Evolutionary conservation across 495 filamentous ascomycete genomes (phyloP), one percentile per base, ranked within the genome.

Genomic region (Oidiodendron maius): DNA sequence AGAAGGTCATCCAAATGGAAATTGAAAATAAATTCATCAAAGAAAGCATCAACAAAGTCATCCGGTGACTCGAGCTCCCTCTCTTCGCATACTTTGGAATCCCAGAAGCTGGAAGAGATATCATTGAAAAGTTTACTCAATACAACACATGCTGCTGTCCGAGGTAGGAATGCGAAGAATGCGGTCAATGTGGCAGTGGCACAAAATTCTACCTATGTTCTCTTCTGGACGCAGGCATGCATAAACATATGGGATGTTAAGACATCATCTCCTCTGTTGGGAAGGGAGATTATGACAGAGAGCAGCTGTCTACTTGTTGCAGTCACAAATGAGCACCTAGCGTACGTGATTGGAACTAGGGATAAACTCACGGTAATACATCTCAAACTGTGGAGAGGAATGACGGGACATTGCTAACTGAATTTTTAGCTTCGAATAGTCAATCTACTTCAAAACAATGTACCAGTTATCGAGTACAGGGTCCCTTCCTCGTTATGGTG

Each of bases 161-260:
- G 53, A 37, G 54, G 55, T 11, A 68, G 61, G 48, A 44, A 25
- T 2, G 40, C 50, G 6, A 65, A 62, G 40, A 61, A 50, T 30
- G 55, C 64, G 12, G 12, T 30, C 18, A 63, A 64, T 40, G 61
- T 65, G 9, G 30, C 38, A 15, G 48, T 68, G 0, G 64, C 65
- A 1, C 61, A 66, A 36, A 68, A 59, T 52, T 63, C 65, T 12
- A 50, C 61, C 1, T 59, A 64, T 17, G 61, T 58, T 40, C 55
- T 68, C 3, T 68, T 66, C 24, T 68, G 65, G 65, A 62, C 58
- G 1, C 63, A 68, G 47, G 34, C 58, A 21, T 25, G 51, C 13
- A 64, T 68, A 11, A 59, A 68, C 44, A 51, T 68, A 10, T 68
- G 61, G 63, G 65, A 68, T 50, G 50, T 66, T 23, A 52, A 59